Evolutionary conservation across 768 basidiomycete species (phyloP), one percentile per base, ranked within the genome.

Genomic region (Serendipita sp.): DNA sequence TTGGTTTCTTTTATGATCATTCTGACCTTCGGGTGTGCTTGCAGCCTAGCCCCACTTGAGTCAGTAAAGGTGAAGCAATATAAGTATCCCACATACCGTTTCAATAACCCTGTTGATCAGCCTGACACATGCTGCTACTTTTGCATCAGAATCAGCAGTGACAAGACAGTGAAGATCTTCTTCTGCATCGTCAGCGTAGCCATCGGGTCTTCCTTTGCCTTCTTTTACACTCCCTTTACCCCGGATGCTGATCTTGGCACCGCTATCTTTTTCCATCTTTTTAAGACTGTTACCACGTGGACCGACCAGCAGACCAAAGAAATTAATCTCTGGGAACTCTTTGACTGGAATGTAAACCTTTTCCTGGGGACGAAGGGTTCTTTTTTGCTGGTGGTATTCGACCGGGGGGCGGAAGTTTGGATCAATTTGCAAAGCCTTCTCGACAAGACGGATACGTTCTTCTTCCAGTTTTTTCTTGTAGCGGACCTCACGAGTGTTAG

Each of bases 311-410:
- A 99, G 78, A 68, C 96, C 96, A 69, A 99, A 98, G 77, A 98
- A 99, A 72, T 99, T 99, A 79, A 99, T 98, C 75, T 98, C 95
- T 1, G 96, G 96, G 68, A 99, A 99, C 75, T 99, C 96, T 73
- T 99, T 98, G 72, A 97, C 94, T 42, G 96, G 96, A 65, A 99
- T 97, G 72, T 98, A 99, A 65, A 99, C 96, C 75, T 98, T 98
- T 64, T 99, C 96, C 34, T 89, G 88, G 14, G 95, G 94, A 51
- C 92, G 83, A 64, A 90, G 88, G 43, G 89, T 90, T 33, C 92
- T 86, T 74, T 96, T 95, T 71, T 92, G 86, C 72, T 92, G 88
- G 66, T 91, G 88, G 71, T 97, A 95, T 73, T 99, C 96, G 62
- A 91, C 87, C 9, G 96, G 96, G 61, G 96, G 93, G 43, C 89